Conservation (phyloP, 257 asterid genomes). For the Solanum sparsipilum region DNA sequence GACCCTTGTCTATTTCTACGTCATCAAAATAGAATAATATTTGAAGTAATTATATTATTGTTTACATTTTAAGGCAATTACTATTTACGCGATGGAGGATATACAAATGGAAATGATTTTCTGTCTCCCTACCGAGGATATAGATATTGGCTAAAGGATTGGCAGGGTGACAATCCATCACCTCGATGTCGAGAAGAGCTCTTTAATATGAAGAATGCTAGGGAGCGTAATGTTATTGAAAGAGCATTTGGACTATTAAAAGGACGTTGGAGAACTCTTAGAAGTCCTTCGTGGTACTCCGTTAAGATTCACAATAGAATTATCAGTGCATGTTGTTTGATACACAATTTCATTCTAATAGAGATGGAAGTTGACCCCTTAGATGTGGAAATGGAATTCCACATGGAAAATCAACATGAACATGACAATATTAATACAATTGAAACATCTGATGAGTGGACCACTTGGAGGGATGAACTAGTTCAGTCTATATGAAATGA, state of each 20-base stretch:
- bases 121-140: neutral
- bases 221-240: neutral
- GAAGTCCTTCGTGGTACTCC: neutral
- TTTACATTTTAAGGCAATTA: neutral
- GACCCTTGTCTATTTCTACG: neutral
- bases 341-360: too few relatives aligned
- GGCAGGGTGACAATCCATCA: neutral
- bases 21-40: too few relatives aligned
- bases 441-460: neutral
- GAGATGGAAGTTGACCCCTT: neutral
- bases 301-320: neutral
- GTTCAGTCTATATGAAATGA: neutral
- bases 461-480: neutral
- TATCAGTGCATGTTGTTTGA: neutral
- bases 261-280: neutral
- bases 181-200: neutral
- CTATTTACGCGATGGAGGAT: neutral
- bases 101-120: neutral
- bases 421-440: neutral
- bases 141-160: too few relatives aligned
- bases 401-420: neutral
- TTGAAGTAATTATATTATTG: neutral
- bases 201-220: too few relatives aligned
- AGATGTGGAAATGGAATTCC: neutral
- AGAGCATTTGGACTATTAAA: neutral